Conservation (phyloP, 148 eudicot genomes). For the Agrostemma githago region DNA sequence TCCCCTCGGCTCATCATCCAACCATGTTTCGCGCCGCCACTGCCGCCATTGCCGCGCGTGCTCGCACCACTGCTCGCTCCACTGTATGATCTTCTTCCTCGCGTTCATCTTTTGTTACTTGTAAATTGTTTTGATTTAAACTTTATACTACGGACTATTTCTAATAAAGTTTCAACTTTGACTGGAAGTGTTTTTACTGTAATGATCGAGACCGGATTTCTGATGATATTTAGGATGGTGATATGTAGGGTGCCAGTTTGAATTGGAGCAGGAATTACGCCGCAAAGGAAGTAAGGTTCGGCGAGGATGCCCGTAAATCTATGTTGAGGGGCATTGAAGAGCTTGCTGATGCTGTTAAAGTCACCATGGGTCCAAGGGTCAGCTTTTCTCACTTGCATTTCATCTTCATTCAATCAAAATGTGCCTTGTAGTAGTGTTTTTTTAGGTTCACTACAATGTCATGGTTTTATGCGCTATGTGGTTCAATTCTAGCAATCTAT, state of each 20-base stretch:
- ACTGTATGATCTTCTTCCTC: constrained; percentile 21
- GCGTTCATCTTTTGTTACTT: not conserved
- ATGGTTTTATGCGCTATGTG: no score
- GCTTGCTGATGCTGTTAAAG: constrained; percentile 94
- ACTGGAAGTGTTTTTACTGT: not conserved
- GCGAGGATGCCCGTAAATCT: constrained; percentile 73
- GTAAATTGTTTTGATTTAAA: no score
- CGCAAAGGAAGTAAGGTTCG: constrained; percentile 84
- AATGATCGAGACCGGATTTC: not conserved
- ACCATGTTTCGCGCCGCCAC: constrained; percentile 66
- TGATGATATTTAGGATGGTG: not conserved
- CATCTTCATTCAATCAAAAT: no score
- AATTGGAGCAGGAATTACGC: constrained; percentile 84
- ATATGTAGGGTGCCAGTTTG: constrained; percentile 47
- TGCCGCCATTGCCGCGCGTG: constrained; percentile 55
- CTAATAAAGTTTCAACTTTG: not conserved
- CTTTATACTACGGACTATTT: no score
- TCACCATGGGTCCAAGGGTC: constrained; percentile 99
- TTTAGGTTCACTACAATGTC: no score
- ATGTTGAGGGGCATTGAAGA: constrained; percentile 92
- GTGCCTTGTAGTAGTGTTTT: no score
- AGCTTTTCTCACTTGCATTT: not conserved
- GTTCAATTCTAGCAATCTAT: no score
- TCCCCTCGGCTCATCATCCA: not conserved
- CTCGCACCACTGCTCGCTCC: constrained; percentile 35